phyloP scores from a whole-genome alignment of 495 filamentous ascomycete species.

The Podospora pseudocomata region DNA sequence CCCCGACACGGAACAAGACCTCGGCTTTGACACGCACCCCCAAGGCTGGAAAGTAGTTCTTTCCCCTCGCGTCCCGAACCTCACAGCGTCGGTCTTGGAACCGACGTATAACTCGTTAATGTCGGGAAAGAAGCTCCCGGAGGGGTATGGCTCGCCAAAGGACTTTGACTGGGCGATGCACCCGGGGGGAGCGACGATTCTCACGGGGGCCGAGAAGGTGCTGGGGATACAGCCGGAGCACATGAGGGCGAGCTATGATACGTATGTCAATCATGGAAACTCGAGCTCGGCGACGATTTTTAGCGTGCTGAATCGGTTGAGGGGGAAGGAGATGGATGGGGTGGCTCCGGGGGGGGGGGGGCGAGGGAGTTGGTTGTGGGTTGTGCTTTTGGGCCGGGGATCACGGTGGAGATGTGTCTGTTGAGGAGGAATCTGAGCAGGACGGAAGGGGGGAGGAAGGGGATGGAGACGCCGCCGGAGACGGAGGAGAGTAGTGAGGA shows the following conservation, averaged over 20 bases:
- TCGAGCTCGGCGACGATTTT: constrained; percentile 59
- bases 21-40: constrained; percentile 59
- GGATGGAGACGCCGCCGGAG: constrained; percentile 43
- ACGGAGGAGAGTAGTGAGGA: constrained; percentile 39
- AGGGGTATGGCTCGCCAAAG: constrained; percentile 35
- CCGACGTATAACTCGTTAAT: constrained; percentile 51
- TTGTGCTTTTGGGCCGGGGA: constrained; percentile 63
- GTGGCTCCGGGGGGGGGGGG: constrained; percentile 41
- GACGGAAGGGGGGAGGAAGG: constrained; percentile 12
- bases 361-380: constrained; percentile 56
- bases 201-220: constrained; percentile 55
- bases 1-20: constrained; percentile 52
- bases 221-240: constrained; percentile 54
- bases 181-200: constrained; percentile 61
- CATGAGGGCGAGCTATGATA: constrained; percentile 58
- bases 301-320: constrained; percentile 55
- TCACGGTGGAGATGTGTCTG: constrained; percentile 61
- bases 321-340: constrained; percentile 55
- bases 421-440: constrained; percentile 42
- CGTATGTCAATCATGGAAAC: constrained; percentile 62
- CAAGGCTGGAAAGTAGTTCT: constrained; percentile 61
- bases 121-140: constrained; percentile 30
- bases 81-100: constrained; percentile 45
- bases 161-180: constrained; percentile 70
- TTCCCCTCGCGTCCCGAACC: constrained; percentile 51